Base-by-base conservation (phyloP, 495 filamentous ascomycete genomes). In the Penicillium antarcticum region DNA sequence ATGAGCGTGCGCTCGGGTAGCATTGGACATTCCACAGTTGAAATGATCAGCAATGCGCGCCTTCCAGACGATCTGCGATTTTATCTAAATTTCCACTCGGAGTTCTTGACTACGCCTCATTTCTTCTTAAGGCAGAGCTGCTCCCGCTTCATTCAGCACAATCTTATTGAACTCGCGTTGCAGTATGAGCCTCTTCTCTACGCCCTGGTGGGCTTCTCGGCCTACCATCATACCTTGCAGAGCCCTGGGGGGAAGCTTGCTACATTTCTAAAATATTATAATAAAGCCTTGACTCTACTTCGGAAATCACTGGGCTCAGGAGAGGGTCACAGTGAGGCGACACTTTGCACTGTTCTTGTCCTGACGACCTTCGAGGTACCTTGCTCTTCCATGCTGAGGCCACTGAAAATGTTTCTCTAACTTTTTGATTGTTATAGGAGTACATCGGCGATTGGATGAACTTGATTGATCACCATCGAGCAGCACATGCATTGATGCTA, bases 371-470 rank as follows among this genome's bases (percentile, higher is more conserved):
- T 96, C 52, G 94, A 98, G 83, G 92, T 96, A 78, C 65, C 73
- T 47, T 26, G 26, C 32, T 24, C 4, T 6, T 31, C 7, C 45
- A 10, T 41, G n/a, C 34, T 5, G 18, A 34, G 19, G 23, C 49
- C 9, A 29, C 19, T 60, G 41, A 51, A 16, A 4, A 24, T 36
- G 13, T 11, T 42, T 31, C 14, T 18, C 19, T 39, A 16, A 47
- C 16, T 33, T 33, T 24, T 5, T 10, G 5, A 16, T 14, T 23
- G 13, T 26, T 23, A 17, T 32, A 97, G 92, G 94, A 97, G 71
- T 94, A 88, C 58, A 79, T 96, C 48, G 94, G 94, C 8, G 94
- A 98, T 62, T 97, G 89, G 89, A 81, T 90, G 45, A 96, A 92
- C 60, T 76, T 97, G 37, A 82, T 92, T 62, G 87, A 89, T 29